phyloP scores from a whole-genome alignment of 305 asterid species.

The Euphrasia arctica region DNA sequence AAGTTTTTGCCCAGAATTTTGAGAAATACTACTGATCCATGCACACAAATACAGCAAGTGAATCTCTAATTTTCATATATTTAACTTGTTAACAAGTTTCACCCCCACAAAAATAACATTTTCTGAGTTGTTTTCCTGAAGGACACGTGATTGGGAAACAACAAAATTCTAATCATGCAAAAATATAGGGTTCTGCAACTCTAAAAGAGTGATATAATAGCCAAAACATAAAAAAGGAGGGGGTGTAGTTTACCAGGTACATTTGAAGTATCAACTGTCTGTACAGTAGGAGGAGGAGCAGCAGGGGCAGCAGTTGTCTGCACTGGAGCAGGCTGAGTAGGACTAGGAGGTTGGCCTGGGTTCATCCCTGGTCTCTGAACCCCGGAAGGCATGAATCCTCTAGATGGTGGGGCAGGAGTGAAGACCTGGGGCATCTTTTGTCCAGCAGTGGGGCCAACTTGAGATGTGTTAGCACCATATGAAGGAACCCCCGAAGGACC shows the following conservation, averaged over 20 bases:
- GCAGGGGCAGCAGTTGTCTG: conserved; percentile 69
- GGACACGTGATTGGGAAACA: too few relatives aligned
- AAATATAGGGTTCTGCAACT: conserved; percentile 8
- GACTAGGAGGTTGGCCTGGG: conserved; percentile 77
- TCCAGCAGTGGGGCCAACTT: conserved; percentile 54
- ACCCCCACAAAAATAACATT: too few relatives aligned
- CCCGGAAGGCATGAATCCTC: conserved; percentile 82
- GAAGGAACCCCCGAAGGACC: conserved; percentile 58
- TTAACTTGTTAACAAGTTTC: too few relatives aligned
- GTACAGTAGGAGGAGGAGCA: conserved; percentile 98
- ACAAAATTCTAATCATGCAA: too few relatives aligned
- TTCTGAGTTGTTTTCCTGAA: too few relatives aligned
- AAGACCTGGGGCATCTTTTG: conserved; percentile 62
- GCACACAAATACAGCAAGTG: too few relatives aligned
- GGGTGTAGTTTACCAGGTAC: conserved; percentile 71
- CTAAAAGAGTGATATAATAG: conserved; percentile 7
- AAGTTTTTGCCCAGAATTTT: too few relatives aligned
- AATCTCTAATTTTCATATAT: too few relatives aligned
- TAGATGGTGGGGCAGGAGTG: conserved; percentile 56
- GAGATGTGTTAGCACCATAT: conserved; percentile 52
- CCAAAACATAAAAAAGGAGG: conserved; percentile 16
- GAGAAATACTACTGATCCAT: too few relatives aligned
- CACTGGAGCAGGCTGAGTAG: conserved; percentile 58
- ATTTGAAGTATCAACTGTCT: conserved; percentile 92
- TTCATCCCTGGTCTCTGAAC: conserved; percentile 73